A percentile compares a stretch with the other conserved stretches of the same genome.
These are phyloP conservation scores for Eucommia ulmoides DNA, from an alignment of 257 asterid genomes.

Conservation along the genomic window DNA sequence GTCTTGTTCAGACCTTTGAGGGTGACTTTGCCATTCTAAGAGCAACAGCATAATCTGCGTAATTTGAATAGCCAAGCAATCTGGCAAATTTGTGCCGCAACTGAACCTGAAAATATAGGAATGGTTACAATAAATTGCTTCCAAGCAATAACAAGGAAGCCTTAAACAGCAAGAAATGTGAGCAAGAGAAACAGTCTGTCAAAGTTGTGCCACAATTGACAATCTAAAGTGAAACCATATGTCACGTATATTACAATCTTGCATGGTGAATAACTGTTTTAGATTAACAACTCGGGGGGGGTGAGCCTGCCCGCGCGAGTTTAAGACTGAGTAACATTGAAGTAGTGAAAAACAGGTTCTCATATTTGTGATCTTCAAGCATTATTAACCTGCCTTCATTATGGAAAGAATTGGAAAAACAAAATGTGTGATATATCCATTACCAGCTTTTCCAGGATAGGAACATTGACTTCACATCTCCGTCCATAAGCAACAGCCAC, in stretches of 20 bases:
- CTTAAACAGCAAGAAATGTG: background rate
- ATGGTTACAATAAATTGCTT: conserved; percentile 5
- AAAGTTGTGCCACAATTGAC: no score
- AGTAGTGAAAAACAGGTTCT: no score
- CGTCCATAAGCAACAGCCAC: conserved; percentile 77
- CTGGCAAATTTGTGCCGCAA: conserved; percentile 80
- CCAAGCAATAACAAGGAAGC: background rate
- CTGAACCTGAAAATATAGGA: conserved; percentile 47
- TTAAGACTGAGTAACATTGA: no score
- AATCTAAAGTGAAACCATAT: no score
- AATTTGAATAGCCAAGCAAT: conserved; percentile 76
- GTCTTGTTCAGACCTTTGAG: conserved; percentile 54
- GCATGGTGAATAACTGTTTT: no score
- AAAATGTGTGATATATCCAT: background rate
- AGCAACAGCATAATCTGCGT: conserved; percentile 65
- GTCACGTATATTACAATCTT: no score
- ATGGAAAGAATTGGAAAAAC: background rate
- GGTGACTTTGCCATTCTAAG: conserved; percentile 77
- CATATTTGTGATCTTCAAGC: no score
- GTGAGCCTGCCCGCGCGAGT: no score
- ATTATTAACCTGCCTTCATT: no score
- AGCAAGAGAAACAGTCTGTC: no score
- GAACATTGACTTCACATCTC: conserved; percentile 69
- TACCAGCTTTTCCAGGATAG: conserved; percentile 79
- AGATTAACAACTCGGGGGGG: no score